Conservation (phyloP, 164 flowering plant genomes). For the Brasenia schreberi region DNA sequence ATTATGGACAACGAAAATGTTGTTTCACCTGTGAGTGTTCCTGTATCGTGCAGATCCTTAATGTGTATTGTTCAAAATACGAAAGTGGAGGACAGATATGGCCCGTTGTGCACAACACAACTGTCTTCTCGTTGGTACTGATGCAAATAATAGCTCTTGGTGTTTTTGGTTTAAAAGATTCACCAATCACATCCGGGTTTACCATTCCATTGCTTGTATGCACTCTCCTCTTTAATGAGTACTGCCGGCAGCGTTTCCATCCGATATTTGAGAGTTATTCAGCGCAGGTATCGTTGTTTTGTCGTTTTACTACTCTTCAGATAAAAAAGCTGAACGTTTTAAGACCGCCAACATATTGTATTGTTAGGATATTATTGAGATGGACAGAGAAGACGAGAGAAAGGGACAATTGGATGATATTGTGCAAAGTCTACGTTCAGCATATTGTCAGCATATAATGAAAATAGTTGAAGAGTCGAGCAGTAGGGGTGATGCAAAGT, state of each 20-base stretch:
- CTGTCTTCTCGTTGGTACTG: conserved; percentile 73
- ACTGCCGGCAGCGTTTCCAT: conserved; percentile 64
- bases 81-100: conserved; percentile 74
- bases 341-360: neutral
- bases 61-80: conserved; percentile 65
- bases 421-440: conserved; percentile 29
- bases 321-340: neutral
- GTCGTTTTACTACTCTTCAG: neutral
- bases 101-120: conserved; percentile 82
- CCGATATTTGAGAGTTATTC: conserved; percentile 47
- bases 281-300: conserved; percentile 40
- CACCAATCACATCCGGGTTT: conserved; percentile 69
- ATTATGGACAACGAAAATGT: too few relatives aligned
- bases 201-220: conserved; percentile 51
- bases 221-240: conserved; percentile 77
- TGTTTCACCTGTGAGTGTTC: too few relatives aligned
- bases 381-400: conserved; percentile 69
- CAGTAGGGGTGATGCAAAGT: conserved; percentile 1
- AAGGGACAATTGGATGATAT: conserved; percentile 50
- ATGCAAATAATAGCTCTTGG: conserved; percentile 76
- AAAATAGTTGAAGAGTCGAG: conserved; percentile 6
- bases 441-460: conserved; percentile 37
- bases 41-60: conserved; percentile 45
- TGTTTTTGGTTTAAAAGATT: conserved; percentile 62
- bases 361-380: conserved; percentile 55